Base-by-base conservation (phyloP, 2,329 filamentous ascomycete genomes). In the Penicillium sclerotiorum region DNA sequence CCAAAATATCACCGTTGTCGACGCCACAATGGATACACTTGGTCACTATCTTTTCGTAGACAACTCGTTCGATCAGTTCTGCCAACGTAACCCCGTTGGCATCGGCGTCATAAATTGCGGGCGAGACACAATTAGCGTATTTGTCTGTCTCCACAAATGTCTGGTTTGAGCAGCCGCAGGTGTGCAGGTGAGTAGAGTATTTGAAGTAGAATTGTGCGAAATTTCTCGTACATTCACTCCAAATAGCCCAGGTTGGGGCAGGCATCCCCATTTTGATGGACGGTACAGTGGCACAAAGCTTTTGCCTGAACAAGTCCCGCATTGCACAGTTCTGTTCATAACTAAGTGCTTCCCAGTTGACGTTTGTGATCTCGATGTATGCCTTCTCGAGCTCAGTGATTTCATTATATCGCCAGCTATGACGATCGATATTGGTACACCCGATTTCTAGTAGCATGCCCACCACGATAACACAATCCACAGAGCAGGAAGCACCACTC, bases 361-460 rank as follows among this genome's bases (percentile, higher is more conserved):
- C 49, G 43, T 65, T 62, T 12, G 56, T 61, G 2, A 56, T 52
- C 36, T 66, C 59, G 18, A 68, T 60, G 25, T 62, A 73, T 4
- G 59, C 53, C 22, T 50, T 56, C 44, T 67, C 60, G 8, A 56
- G 22, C 1, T 46, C 25, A 11, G 44, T 58, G 8, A 66, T 56
- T 6, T 41, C 25, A 0, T 40, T 32, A 7, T 48, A 35, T 60
- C 61, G 61, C 3, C 46, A 45, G 7, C 41, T 17, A 15, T 47
- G 37, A 15, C 61, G 61, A 40, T 74, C 71, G 5, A 62, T 53
- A 7, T 56, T 56, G 1, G 71, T 72, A 9, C 63, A 68, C 9
- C 71, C 71, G 5, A 63, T 67, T 35, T 71, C 62, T 6, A 70
- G 59, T n/a, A 74, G 49, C 44, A 56, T 68, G 1, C 66, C 71